These are phyloP conservation scores for Oryza punctata DNA, from an alignment of 176 grass and related monocot genomes.

Conservation along the genomic window DNA sequence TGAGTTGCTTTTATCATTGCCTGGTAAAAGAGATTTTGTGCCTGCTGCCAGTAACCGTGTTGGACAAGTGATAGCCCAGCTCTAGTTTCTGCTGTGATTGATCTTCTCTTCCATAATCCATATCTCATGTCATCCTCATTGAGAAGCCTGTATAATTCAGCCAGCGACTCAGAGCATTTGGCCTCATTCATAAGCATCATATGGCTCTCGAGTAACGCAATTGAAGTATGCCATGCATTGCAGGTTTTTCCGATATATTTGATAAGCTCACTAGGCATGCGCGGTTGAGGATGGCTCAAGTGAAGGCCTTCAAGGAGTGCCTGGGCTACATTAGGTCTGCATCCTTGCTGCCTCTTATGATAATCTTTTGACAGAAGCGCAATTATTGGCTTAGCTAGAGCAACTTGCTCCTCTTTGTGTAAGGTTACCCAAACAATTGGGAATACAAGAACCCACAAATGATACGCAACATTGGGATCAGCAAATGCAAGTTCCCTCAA, in stretches of 20 bases:
- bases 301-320: slow-evolving; percentile 99
- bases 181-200: slow-evolving; percentile 89
- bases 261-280: slow-evolving; percentile 98
- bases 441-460: slow-evolving; percentile 99
- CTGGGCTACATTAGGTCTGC: slow-evolving; percentile 94
- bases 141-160: slow-evolving; percentile 90
- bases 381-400: slow-evolving; percentile 94
- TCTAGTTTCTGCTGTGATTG: slow-evolving; percentile 97
- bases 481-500: slow-evolving; percentile 92
- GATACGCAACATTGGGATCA: slow-evolving; percentile 92
- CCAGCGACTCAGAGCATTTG: slow-evolving; percentile 89
- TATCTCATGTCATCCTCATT: slow-evolving; percentile 99
- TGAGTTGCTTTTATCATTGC: slow-evolving; percentile 99
- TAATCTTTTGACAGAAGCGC: slow-evolving; percentile 94
- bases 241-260: slow-evolving; percentile 99
- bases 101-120: slow-evolving; percentile 98
- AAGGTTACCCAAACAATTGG: slow-evolving; percentile 99
- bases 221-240: slow-evolving; percentile 89
- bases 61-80: slow-evolving; percentile 93
- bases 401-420: slow-evolving; percentile 96
- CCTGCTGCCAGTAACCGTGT: slow-evolving; percentile 94
- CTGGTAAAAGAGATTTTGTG: slow-evolving; percentile 96
- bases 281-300: slow-evolving; percentile 96
- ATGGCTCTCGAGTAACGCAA: slow-evolving; percentile 91
- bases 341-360: slow-evolving; percentile 94